Base-by-base conservation (phyloP, 2,329 filamentous ascomycete species). In the Zymoseptoria brevis region DNA sequence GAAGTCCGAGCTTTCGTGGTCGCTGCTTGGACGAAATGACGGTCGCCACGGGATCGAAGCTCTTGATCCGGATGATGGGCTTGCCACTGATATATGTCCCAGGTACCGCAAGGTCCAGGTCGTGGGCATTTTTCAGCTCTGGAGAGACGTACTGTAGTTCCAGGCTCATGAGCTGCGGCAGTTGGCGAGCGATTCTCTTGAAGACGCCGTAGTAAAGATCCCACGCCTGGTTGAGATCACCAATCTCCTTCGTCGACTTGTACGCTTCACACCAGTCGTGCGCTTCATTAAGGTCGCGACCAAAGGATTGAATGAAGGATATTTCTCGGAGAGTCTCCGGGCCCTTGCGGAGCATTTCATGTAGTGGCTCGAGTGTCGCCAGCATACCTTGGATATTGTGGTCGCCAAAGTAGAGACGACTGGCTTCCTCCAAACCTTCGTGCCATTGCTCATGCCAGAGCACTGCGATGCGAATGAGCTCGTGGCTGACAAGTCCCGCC, bases 371-470 rank as follows among this genome's bases (percentile, higher is more conserved):
- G 4, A 99, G 83, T 0, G 89, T 92, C 9, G 86, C 83, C 73
- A 99, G 94, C 94, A 99, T 99, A 70, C 93, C 95, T 62, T 96
- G 89, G 51, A 97, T 94, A 73, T 99, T 96, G 70, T 95, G 88
- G 69, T 97, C 93, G 60, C 93, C 94, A 75, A 99, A 99, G 79
- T 97, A 99, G 19, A 99, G 80, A 56, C 94, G 85, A 30, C 91
- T 96, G 1, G 94, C 95, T 77, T 99, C 95, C 75, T 99, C 94
- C 16, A 99, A 81, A 26, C 89, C 95, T 75, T 99, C 95, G 66
- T 99, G 94, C 94, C 94, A 99, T 65, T 96, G 88, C 71, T 99
- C 94, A 71, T 99, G 94, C 95, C 95, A 99, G 22, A 99, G 76
- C 1, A 99, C 93, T 16, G 94, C 94, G 60, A 99, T 95, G 55